Base-by-base conservation (phyloP, 140 eudicot genomes). In the Cichorium intybus region DNA sequence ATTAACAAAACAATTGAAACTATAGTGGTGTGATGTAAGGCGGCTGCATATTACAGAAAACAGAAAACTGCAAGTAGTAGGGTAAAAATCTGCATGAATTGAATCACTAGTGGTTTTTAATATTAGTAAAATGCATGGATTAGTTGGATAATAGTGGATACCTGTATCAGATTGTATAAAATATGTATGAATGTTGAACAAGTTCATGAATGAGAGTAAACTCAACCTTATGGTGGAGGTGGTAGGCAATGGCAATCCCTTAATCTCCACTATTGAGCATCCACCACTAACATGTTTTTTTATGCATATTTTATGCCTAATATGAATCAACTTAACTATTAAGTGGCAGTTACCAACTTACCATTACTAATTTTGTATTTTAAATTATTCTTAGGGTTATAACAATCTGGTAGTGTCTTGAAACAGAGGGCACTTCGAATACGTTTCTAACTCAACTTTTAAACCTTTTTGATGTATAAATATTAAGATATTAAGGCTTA, bases 241-340 rank as follows among this genome's bases (percentile, higher is more conserved):
- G 56, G 60, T 57, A 79, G 48, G 69, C 72, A 61, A 34, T 46
- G 64, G 45, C 53, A 66, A 54, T 18, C 50, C 53, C 73, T 27
- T 68, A 61, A 69, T 68, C 67, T 80, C 81, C 81, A 75, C 71
- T 68, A 62, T 15, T 59, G 29, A 52, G 56, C 66, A 66, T 51
- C 72, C 79, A 73, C 74, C 41, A 74, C 51, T 45, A 50, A 69
- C 24, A n/a, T n/a, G n/a, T n/a, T 68, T 47, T 1, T 43, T 57
- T 54, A 65, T 56, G 57, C 61, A 57, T 79, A 68, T 64, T 79
- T 23, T 57, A 54, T 64, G 62, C 75, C 51, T 39, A 68, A 17
- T n/a, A 58, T 74, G 54, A 50, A 49, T 66, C 63, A 74, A 59
- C 64, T 60, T 22, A 24, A n/a, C 37, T 39, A 65, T 35, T 45